Base-by-base conservation (phyloP, 768 basidiomycete genomes). In the Solioccasus polychromus region DNA sequence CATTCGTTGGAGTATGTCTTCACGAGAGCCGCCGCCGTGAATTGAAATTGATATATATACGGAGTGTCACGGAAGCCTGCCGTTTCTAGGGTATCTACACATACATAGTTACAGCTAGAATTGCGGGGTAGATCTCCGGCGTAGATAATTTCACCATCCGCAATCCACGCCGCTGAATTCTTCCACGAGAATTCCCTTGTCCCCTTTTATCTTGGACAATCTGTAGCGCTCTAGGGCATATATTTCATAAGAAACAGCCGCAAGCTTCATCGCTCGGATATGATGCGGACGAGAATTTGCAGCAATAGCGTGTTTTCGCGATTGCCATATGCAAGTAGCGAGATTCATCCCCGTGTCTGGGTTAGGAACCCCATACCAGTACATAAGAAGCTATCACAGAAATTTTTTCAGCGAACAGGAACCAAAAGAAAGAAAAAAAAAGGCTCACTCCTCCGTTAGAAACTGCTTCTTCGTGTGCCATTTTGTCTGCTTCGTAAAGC, bases 311-410 rank as follows among this genome's bases (percentile, higher is more conserved):
- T 92, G 86, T 53, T 77, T 77, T 6, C 93, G 82, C 32, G 87
- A 90, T 68, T 88, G 84, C 94, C 95, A 98, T 32, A 98, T 85
- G 69, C 94, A 97, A 15, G 93, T 96, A 8, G 94, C 92, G 43
- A 96, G 79, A 64, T 97, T 97, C 68, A 88, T 72, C 2, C 92
- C 83, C 0, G 88, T 87, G 29, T 72, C 62, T 39, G 76, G 75
- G 54, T 89, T 70, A 1, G 93, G 93, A 24, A 85, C 75, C 9
- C 93, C 93, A 55, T 92, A 94, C 94, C 95, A 97, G 64, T 97
- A 97, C 62, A 94, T 72, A 41, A 96, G 78, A 25, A 97, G 72
- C 80, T 90, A 47, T 31, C 38, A 29, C 18, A 35, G 26, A 32
- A 31, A 44, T 48, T 17, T 18, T 24, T 32, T 60, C 40, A 53